Evolutionary conservation across 2,329 filamentous ascomycete species (phyloP).

Genomic region (Pyrenochaeta sp.): DNA sequence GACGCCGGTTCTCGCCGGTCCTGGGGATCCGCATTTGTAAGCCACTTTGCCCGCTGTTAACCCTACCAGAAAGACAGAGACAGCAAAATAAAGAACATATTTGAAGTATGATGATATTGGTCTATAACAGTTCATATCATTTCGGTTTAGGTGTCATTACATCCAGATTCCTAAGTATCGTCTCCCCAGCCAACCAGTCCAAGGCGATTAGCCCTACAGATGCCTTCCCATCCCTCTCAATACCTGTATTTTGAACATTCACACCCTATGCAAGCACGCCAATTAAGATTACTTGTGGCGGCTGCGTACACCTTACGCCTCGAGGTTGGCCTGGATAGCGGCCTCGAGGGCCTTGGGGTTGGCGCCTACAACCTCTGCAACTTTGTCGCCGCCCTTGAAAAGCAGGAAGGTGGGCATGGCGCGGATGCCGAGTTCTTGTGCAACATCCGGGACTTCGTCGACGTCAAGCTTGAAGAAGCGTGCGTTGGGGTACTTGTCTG

Average conservation of each 20-base stretch:
- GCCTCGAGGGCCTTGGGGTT: slow-evolving; percentile 74
- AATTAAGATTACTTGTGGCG: slow-evolving; percentile 14
- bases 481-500: slow-evolving; percentile 66
- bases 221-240: slow-evolving; percentile 4
- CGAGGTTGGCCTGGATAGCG: slow-evolving; percentile 54
- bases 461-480: slow-evolving; percentile 93
- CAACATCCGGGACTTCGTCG: slow-evolving; percentile 78
- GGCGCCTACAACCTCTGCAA: slow-evolving; percentile 79
- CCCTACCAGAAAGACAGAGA: neutral
- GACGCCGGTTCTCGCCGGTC: neutral
- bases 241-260: neutral
- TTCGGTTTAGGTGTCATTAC: slow-evolving; percentile 27
- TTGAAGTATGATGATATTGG: neutral
- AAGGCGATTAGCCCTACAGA: slow-evolving; percentile 11
- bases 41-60: neutral
- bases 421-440: slow-evolving; percentile 78
- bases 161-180: slow-evolving; percentile 13
- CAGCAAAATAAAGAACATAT: neutral
- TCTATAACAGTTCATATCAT: slow-evolving; percentile 21
- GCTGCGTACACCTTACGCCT: slow-evolving; percentile 26
- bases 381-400: slow-evolving; percentile 81
- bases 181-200: slow-evolving; percentile 2
- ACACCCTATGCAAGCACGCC: slow-evolving; percentile 17
- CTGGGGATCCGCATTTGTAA: neutral
- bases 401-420: slow-evolving; percentile 93